Percentiles rank a stretch among this genome's conserved stretches.
These are phyloP conservation scores for Suillus luteus DNA, from an alignment of 768 basidiomycete species.

Conservation along the genomic window DNA sequence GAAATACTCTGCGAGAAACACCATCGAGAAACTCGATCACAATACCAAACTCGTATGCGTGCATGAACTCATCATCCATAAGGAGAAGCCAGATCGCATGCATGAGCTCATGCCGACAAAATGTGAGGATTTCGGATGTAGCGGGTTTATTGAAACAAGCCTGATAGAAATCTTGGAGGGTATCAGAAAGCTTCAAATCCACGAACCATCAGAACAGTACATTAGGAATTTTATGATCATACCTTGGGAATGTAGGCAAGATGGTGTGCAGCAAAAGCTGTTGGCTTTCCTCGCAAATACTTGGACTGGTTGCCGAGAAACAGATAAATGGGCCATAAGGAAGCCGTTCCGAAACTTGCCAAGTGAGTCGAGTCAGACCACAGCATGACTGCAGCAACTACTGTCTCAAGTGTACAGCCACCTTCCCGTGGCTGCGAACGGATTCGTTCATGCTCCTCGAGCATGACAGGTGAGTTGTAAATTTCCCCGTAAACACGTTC, in stretches of 20 bases:
- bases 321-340: constrained; percentile 20
- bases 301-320: constrained; percentile 12
- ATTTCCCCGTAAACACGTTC: constrained; percentile 26
- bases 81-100: constrained; percentile 28
- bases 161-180: constrained; percentile 16
- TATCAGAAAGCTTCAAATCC: constrained; percentile 19
- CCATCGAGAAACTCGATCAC: constrained; percentile 25
- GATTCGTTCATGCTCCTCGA: constrained; percentile 13
- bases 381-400: constrained; percentile 25
- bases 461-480: constrained; percentile 23
- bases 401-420: constrained; percentile 16
- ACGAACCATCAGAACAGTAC: too few relatives aligned
- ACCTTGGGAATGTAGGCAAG: constrained; percentile 25
- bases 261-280: constrained; percentile 20
- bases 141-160: background rate
- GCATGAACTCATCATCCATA: constrained; percentile 25
- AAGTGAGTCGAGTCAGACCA: constrained; percentile 31
- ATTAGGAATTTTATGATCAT: too few relatives aligned
- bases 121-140: constrained; percentile 10
- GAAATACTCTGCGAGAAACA: constrained; percentile 17
- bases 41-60: constrained; percentile 26
- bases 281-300: constrained; percentile 12
- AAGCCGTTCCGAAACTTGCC: constrained; percentile 19
- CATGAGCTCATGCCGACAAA: constrained; percentile 25
- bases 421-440: too few relatives aligned